Evolutionary conservation across 768 basidiomycete genomes (phyloP).

Genomic region (Tricholoma saponaceum): DNA sequence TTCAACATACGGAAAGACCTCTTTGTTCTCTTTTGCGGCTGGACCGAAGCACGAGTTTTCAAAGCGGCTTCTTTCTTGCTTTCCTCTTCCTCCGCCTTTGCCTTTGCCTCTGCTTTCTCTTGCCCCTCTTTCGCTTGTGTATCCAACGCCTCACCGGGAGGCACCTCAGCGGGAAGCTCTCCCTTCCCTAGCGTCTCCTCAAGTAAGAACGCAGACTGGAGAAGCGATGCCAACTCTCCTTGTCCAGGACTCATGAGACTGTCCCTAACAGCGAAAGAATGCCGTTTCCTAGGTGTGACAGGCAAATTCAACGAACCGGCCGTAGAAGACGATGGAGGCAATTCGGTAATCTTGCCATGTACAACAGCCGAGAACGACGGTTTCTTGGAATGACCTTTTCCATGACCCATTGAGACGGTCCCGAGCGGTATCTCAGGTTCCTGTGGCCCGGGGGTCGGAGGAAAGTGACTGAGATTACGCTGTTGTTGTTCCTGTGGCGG

Average conservation of each 20-base stretch:
- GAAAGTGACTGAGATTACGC: constrained; percentile 32
- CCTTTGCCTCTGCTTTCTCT: constrained; percentile 12
- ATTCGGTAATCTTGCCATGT: constrained; percentile 49
- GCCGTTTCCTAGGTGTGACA: constrained; percentile 24
- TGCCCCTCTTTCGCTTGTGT: constrained; percentile 12
- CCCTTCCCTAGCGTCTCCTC: constrained; percentile 52
- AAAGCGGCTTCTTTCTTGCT: constrained; percentile 21
- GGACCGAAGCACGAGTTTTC: constrained; percentile 20
- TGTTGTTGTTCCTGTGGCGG: constrained; percentile 21
- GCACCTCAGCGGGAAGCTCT: constrained; percentile 37
- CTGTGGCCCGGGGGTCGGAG: constrained; percentile 29
- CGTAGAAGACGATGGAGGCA: constrained; percentile 18
- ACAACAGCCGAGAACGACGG: constrained; percentile 53
- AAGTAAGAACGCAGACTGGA: constrained; percentile 56
- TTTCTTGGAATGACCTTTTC: constrained; percentile 8
- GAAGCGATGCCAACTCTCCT: constrained; percentile 49
- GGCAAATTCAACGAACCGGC: constrained; percentile 23
- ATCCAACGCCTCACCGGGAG: constrained; percentile 4
- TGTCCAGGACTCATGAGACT: constrained; percentile 41
- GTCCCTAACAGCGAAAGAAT: constrained; percentile 25
- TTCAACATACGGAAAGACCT: constrained; percentile 10
- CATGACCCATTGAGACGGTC: constrained; percentile 17
- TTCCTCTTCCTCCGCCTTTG: constrained; percentile 20
- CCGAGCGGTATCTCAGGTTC: constrained; percentile 20
- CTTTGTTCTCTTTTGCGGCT: constrained; percentile 14